Evolutionary conservation across 2,329 filamentous ascomycete genomes (phyloP).

Genomic region (Cryphonectria parasitica): DNA sequence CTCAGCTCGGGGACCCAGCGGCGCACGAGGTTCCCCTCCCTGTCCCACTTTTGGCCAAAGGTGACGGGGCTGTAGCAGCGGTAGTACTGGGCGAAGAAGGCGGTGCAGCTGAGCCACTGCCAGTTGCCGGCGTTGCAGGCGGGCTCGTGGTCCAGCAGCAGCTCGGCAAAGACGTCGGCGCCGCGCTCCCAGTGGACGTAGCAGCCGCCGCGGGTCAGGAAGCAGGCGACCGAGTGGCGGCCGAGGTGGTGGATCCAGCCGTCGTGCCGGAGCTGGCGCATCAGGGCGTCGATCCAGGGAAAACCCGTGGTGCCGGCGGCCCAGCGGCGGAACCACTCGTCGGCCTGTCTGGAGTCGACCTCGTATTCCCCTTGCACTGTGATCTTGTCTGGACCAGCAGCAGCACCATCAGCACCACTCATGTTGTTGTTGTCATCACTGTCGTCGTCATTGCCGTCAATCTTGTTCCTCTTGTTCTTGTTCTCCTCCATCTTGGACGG

Average conservation of each 20-base stretch:
- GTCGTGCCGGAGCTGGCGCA: conserved; percentile 72
- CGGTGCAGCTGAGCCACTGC: conserved; percentile 78
- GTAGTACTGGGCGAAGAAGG: conserved; percentile 75
- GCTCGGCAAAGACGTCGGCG: conserved; percentile 77
- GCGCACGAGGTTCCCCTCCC: conserved; percentile 65
- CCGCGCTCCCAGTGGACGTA: conserved; percentile 81
- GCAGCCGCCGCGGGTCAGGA: conserved; percentile 78
- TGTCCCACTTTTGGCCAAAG: conserved; percentile 78
- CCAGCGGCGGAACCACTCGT: conserved; percentile 71
- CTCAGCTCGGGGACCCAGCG: conserved; percentile 70
- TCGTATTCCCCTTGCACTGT: conserved; percentile 56
- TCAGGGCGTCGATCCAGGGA: conserved; percentile 79
- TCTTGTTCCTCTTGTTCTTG: conserved; percentile 48
- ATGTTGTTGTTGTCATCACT: no score
- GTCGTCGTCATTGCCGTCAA: not conserved
- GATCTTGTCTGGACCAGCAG: not conserved
- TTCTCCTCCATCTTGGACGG: conserved; percentile 56
- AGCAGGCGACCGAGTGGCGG: conserved; percentile 77
- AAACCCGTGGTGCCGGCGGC: conserved; percentile 72
- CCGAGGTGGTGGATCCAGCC: conserved; percentile 84
- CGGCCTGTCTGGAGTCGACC: conserved; percentile 65
- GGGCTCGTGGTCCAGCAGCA: conserved; percentile 74
- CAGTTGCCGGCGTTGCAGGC: conserved; percentile 77
- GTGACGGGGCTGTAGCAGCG: conserved; percentile 71
- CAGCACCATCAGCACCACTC: no score